Evolutionary conservation across 2,329 filamentous ascomycete genomes (phyloP), one percentile per base, ranked within the genome.

Genomic region (Emmonsiellopsis sp.): DNA sequence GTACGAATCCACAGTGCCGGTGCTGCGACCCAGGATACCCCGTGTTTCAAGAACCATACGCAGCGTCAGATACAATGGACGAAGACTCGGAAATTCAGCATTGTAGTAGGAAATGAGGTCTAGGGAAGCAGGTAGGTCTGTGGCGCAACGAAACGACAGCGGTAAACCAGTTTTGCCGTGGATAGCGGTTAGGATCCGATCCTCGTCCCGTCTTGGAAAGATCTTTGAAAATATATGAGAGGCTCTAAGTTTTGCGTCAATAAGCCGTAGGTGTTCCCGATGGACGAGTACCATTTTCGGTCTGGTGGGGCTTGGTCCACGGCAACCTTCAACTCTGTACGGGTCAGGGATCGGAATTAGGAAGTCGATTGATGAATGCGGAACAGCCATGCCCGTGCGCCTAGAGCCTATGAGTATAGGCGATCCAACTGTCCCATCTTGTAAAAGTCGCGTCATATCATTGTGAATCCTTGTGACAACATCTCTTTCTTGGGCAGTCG

Each of bases 341-440:
- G 55, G 52, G 52, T 64, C 64, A 30, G 59, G 52, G 15, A 68
- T 59, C n/a, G 58, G 57, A 58, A 69, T 70, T 50, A 65, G 73
- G 65, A 70, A 77, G 61, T 84, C 78, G 10, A 84, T 68, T 62
- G 79, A 77, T 6, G 82, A 84, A 41, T 71, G 69, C 31, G 76
- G 72, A 51, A 76, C 62, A 0, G 76, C 74, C 37, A 83, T 65
- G 7, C 79, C 78, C 11, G 75, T 81, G 9, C 66, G 64, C 53
- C 77, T 70, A 7, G 80, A 83, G 15, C 81, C 81, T 54, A 79
- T 77, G 2, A 78, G 56, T 54, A 77, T 70, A 6, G 72, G 67
- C 8, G 62, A 52, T 40, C 63, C 57, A 10, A 65, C 62, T 3
- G 67, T 57, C 16, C 55, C 55, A 15, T 58, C 46, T 57, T 65